phyloP scores from a whole-genome alignment of 2,329 filamentous ascomycete species.

The Byssothecium circinans region DNA sequence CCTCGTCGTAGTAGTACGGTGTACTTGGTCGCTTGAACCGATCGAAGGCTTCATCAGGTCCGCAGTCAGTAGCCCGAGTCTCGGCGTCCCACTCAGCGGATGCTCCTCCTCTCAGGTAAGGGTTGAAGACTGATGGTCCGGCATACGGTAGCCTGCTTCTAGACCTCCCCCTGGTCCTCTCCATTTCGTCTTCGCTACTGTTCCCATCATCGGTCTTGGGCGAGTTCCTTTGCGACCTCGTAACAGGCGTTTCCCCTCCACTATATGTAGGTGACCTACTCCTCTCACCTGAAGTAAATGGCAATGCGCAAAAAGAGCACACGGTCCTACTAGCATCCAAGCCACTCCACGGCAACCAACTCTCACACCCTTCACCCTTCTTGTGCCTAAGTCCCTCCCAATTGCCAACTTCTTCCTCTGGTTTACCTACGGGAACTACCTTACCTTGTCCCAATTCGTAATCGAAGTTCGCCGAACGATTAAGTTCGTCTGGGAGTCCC shows the following conservation, averaged over 20 bases:
- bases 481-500: neutral
- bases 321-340: neutral
- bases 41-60: neutral
- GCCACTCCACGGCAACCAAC: neutral
- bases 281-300: neutral
- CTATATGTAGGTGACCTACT: neutral
- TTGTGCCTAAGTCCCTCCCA: conserved; percentile 4
- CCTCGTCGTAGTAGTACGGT: neutral
- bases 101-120: conserved; percentile 1
- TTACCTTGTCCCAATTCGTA: conserved; percentile 1
- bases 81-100: neutral
- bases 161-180: neutral
- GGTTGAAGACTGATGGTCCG: neutral
- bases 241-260: neutral
- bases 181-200: neutral
- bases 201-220: neutral
- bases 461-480: conserved; percentile 6
- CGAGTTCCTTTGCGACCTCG: neutral
- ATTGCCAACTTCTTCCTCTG: neutral
- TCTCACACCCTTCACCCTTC: conserved; percentile 5
- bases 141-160: neutral
- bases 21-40: neutral
- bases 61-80: neutral
- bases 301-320: conserved; percentile 5
- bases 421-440: neutral